Evolutionary conservation across 805 yeast genomes (phyloP).

Genomic region (Starmerella floris): DNA sequence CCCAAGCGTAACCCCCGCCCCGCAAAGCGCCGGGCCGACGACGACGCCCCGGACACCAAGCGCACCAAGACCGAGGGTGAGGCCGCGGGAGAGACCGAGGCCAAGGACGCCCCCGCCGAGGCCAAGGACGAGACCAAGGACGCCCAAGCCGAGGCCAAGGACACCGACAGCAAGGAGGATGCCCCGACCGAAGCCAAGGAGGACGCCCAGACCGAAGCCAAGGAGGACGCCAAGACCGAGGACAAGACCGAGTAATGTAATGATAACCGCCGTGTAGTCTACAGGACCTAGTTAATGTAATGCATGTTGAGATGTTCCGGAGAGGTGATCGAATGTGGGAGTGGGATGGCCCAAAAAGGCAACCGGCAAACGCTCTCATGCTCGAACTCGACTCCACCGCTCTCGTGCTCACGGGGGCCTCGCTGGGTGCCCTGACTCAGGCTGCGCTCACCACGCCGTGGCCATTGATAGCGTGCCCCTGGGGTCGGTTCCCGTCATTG

Average conservation of each 20-base stretch:
- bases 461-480: too few species aligned
- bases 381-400: too few species aligned
- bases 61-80: slow-evolving; percentile 4
- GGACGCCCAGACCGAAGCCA: not conserved
- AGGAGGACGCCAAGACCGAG: not conserved
- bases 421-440: too few species aligned
- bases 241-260: not conserved
- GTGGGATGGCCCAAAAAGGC: too few species aligned
- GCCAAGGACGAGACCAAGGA: not conserved
- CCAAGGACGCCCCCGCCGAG: not conserved
- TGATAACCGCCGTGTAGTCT: too few species aligned
- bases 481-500: too few species aligned
- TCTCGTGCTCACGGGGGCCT: too few species aligned
- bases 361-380: too few species aligned
- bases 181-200: not conserved
- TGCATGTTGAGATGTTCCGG: too few species aligned
- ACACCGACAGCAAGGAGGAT: not conserved
- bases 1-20: slow-evolving; percentile 13
- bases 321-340: too few species aligned
- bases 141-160: not conserved
- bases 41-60: slow-evolving; percentile 8
- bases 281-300: not conserved
- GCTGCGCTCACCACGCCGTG: too few species aligned
- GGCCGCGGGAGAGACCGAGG: slow-evolving; percentile 2
- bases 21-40: slow-evolving; percentile 1